A percentile compares a stretch with the other conserved stretches of the same genome.
These are phyloP conservation scores for Phoma sp. DNA, from an alignment of 2,329 filamentous ascomycete genomes.

Conservation along the genomic window DNA sequence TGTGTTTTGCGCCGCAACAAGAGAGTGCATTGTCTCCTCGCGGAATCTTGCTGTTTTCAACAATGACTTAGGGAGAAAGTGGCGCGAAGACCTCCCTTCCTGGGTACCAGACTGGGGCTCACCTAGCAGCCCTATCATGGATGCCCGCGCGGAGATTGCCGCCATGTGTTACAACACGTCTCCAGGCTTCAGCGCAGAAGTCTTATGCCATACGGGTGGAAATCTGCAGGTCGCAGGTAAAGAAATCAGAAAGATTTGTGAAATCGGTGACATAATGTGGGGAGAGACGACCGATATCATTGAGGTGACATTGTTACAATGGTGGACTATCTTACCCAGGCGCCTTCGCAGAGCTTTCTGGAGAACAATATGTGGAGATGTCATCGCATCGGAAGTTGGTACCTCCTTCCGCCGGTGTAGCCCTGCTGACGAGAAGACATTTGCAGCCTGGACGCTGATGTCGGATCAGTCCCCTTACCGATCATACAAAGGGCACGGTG, in stretches of 20 bases:
- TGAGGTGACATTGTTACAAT: background rate
- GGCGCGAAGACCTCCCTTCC: slow-evolving; percentile 22
- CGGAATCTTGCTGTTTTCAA: slow-evolving; percentile 3
- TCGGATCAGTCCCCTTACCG: no score
- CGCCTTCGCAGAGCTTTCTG: slow-evolving; percentile 1
- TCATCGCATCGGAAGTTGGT: background rate
- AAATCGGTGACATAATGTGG: background rate
- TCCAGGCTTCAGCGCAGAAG: background rate
- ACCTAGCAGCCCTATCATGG: background rate
- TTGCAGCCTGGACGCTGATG: background rate
- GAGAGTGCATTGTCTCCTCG: background rate
- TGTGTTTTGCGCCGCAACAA: background rate
- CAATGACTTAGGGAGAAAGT: slow-evolving; percentile 22
- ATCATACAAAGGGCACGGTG: no score
- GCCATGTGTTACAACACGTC: background rate
- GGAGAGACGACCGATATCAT: background rate
- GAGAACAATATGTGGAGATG: background rate
- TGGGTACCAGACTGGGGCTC: slow-evolving; percentile 32
- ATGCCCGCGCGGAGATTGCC: background rate
- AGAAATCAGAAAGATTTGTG: no score
- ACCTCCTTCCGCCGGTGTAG: background rate
- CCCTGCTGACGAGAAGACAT: background rate
- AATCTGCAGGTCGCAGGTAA: background rate
- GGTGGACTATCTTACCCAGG: background rate
- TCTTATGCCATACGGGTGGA: no score